Base-by-base conservation (phyloP, 768 basidiomycete species). In the Hysterangium stoloniferum region DNA sequence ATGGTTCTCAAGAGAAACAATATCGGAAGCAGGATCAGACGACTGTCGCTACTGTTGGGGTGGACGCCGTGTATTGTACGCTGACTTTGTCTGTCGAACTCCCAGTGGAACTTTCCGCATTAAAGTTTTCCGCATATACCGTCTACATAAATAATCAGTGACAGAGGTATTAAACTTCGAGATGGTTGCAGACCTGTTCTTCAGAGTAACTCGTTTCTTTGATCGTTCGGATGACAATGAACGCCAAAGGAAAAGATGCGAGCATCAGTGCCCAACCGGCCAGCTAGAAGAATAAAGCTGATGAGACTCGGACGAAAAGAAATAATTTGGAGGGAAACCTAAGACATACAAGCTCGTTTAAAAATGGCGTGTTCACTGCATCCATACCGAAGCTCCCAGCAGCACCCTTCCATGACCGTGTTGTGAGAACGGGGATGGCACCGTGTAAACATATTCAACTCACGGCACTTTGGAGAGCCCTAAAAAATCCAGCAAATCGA, bases 341-440 rank as follows among this genome's bases (percentile, higher is more conserved):
- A 15, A 11, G 9, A 3, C 48, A 20, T 20, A 67, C 58, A 52
- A 60, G 61, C 56, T 74, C 72, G 58, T 70, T 73, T 15, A 73
- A 62, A 58, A 62, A 70, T 28, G 72, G 70, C n/a, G 72, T 69
- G 31, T 51, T 37, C 6, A 68, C 67, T 2, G 72, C 72, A 58
- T 74, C 72, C 71, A 74, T 72, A 25, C 71, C 72, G 56, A 67
- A 74, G 28, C 62, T 64, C 38, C 68, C 68, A 12, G 72, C 72
- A 17, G 57, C 52, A 19, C 71, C n/a, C n/a, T n/a, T n/a, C n/a
- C n/a, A n/a, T n/a, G n/a, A n/a, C n/a, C n/a, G n/a, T n/a, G n/a
- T n/a, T n/a, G n/a, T n/a, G n/a, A n/a, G n/a, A n/a, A n/a, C n/a
- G n/a, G n/a, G n/a, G n/a, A n/a, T n/a, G n/a, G n/a, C n/a, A n/a